phyloP scores from a whole-genome alignment of 106 monocot genomes.

The Dioscorea zingiberensis region DNA sequence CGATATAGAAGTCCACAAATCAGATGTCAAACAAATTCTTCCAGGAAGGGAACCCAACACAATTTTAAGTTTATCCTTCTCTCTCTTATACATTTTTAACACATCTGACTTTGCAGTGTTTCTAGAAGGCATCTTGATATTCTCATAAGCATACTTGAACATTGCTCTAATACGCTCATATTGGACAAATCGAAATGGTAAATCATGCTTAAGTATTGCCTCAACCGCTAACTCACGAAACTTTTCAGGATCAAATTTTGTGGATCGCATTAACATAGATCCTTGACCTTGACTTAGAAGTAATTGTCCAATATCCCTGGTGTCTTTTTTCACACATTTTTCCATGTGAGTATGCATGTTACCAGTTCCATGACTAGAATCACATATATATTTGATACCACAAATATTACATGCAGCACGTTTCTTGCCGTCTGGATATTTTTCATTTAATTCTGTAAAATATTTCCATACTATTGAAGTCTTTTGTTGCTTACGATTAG shows the following conservation, averaged over 20 bases:
- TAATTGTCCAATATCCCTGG: too few relatives aligned
- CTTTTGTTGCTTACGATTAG: too few relatives aligned
- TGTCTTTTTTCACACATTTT: too few relatives aligned
- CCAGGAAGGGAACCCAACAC: neutral
- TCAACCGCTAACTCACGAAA: neutral
- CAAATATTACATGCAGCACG: too few relatives aligned
- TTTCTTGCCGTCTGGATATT: too few relatives aligned
- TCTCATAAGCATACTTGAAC: neutral
- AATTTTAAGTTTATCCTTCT: neutral
- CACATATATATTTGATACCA: too few relatives aligned
- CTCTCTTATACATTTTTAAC: neutral
- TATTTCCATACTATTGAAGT: too few relatives aligned
- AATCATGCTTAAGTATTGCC: neutral
- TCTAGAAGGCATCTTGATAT: neutral
- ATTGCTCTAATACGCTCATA: neutral
- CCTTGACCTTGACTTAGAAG: too few relatives aligned
- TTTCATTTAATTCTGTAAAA: too few relatives aligned
- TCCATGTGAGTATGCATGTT: too few relatives aligned
- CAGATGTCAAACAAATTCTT: conserved; percentile 5
- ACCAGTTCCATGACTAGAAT: too few relatives aligned
- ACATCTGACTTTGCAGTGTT: neutral
- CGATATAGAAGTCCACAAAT: neutral
- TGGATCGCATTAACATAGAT: too few relatives aligned
- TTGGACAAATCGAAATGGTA: neutral
- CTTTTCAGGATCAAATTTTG: neutral